These are phyloP conservation scores for Gonium pectorale DNA, from an alignment of 139 green algal species.

Conservation along the genomic window DNA sequence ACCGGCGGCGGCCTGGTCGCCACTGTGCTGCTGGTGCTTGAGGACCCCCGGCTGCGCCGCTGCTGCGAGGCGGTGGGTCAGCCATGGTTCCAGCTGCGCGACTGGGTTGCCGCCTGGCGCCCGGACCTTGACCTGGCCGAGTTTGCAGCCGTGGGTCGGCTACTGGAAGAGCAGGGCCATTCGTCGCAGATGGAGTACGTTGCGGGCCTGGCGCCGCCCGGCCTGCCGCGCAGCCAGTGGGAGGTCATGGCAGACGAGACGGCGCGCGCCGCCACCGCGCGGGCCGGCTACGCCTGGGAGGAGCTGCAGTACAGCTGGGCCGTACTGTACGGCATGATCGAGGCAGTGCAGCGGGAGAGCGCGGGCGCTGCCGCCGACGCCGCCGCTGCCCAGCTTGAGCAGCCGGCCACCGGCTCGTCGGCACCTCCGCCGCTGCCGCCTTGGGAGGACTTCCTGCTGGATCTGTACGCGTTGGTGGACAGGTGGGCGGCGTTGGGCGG, in stretches of 20 bases:
- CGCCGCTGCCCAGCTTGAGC: neutral
- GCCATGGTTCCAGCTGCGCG: constrained; percentile 67
- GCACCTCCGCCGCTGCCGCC: neutral
- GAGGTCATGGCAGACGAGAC: constrained; percentile 52
- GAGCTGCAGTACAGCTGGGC: constrained; percentile 68
- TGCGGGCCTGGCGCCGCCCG: constrained; percentile 38
- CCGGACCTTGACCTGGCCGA: constrained; percentile 60
- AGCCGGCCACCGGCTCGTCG: neutral
- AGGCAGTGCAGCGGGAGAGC: neutral
- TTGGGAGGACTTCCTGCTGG: constrained; percentile 55
- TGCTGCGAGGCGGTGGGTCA: constrained; percentile 54
- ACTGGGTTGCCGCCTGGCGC: constrained; percentile 50
- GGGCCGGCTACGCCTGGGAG: constrained; percentile 56
- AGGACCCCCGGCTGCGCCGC: constrained; percentile 57
- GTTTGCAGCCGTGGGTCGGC: constrained; percentile 20
- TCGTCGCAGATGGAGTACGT: constrained; percentile 62
- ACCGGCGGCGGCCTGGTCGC: constrained; percentile 4
- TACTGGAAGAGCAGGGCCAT: constrained; percentile 50
- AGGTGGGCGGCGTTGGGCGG: constrained; percentile 15
- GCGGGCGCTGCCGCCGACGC: neutral
- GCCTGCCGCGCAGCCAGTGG: constrained; percentile 41
- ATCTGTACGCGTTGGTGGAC: constrained; percentile 41
- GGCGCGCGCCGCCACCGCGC: neutral
- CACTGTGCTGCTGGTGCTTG: constrained; percentile 53
- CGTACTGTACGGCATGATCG: constrained; percentile 54